Percentiles rank a stretch among this genome's conserved stretches.
These are phyloP conservation scores for Lizonia empirigonia DNA, from an alignment of 2,329 filamentous ascomycete species.

Conservation along the genomic window DNA sequence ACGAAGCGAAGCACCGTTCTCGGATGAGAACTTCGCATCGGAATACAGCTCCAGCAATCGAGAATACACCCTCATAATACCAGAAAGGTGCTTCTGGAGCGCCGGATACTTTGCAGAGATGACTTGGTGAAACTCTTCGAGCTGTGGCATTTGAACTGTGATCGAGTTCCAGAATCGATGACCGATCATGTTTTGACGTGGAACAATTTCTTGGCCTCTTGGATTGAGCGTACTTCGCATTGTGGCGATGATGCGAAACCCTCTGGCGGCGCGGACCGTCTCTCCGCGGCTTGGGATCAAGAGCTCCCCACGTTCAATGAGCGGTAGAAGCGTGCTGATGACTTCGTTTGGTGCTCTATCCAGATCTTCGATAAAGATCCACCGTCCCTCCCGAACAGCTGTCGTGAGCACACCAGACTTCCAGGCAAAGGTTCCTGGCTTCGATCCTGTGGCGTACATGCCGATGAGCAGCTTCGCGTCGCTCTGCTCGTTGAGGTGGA, in stretches of 20 bases:
- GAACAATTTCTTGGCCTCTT: slow-evolving; percentile 72
- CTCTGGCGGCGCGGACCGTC: slow-evolving; percentile 77
- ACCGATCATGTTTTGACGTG: slow-evolving; percentile 74
- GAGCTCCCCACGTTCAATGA: slow-evolving; percentile 91
- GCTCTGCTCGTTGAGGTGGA: slow-evolving; percentile 97
- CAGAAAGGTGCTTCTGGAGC: slow-evolving; percentile 63
- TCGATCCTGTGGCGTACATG: slow-evolving; percentile 87
- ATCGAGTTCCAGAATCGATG: slow-evolving; percentile 84
- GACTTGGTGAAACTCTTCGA: slow-evolving; percentile 75
- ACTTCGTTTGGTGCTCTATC: slow-evolving; percentile 95
- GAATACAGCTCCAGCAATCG: slow-evolving; percentile 50
- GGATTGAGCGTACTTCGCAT: slow-evolving; percentile 73
- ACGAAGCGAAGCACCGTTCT: slow-evolving; percentile 62
- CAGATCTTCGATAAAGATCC: slow-evolving; percentile 96
- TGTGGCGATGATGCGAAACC: slow-evolving; percentile 91
- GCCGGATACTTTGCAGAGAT: slow-evolving; percentile 73
- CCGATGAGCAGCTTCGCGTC: slow-evolving; percentile 96
- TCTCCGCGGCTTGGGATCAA: slow-evolving; percentile 89
- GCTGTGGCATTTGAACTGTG: slow-evolving; percentile 68
- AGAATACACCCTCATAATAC: slow-evolving; percentile 63
- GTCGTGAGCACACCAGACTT: slow-evolving; percentile 90
- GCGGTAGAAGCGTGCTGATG: slow-evolving; percentile 86
- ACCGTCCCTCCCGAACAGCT: slow-evolving; percentile 89
- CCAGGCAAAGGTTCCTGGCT: slow-evolving; percentile 91
- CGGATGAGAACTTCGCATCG: slow-evolving; percentile 55